Evolutionary conservation across 164 flowering plant species (phyloP), one percentile per base, ranked within the genome.

Genomic region (Kalanchoe fedtschenkoi): DNA sequence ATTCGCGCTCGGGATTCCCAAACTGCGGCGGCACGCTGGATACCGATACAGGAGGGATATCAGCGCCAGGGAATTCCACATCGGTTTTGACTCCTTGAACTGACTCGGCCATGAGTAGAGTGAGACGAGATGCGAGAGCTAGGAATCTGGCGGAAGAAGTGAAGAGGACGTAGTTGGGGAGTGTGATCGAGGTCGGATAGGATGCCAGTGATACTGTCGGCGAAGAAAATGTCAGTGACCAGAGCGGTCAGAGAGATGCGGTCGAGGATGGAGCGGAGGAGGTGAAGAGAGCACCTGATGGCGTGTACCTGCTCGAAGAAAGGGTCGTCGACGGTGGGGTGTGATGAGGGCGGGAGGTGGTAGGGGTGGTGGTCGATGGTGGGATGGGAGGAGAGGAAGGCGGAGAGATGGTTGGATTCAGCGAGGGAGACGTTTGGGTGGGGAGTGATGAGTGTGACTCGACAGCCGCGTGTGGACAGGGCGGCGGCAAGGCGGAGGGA

Each of bases 401-500:
- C n/a, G 21, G 66, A 39, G 34, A 74, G 35, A 26, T 70, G 61
- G 26, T 58, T 26, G 21, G 79, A 60, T 56, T 80, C 79, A 0
- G 81, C 69, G 7, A 58, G 14, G 13, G 77, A 71, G 3, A 80
- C 70, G 16, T 72, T 57, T 30, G 81, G 79, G 14, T 60, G 58
- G 55, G 68, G 56, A 11, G 69, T 70, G 71, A 80, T 71, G 47
- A 80, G 60, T 15, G 81, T 77, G 42, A 74, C 71, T 0, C 14
- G n/a, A 55, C 74, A 73, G 60, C 65, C 10, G 32, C 44, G 69
- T 2, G 68, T 26, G 6, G 68, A 14, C 4, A 80, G 72, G 44
- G 38, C 33, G 42, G 79, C 69, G 15, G 83, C 79, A 1, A 77
- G 71, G 2, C 81, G 69, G 65, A 80, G 81, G 65, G 71, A 77